phyloP scores from a whole-genome alignment of 306 rosid genomes.

The Phaseolus lunatus region DNA sequence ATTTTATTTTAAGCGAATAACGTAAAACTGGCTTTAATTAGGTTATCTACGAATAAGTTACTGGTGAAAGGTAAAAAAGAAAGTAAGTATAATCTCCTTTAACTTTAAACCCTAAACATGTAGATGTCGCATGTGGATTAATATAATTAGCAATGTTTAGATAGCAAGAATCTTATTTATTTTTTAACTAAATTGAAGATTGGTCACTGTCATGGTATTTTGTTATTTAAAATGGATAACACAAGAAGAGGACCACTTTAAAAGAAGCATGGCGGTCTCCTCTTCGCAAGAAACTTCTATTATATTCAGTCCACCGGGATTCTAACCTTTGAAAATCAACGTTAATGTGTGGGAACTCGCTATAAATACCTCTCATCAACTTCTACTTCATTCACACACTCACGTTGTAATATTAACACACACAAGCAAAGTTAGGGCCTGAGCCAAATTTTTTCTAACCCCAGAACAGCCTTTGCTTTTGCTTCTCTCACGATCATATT shows the following conservation, averaged over 20 bases:
- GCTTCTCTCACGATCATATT: background rate
- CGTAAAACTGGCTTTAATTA: too few species aligned
- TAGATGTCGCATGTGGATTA: background rate
- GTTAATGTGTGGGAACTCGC: background rate
- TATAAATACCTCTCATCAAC: background rate
- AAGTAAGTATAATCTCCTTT: too few species aligned
- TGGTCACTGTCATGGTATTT: too few species aligned
- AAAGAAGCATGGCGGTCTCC: background rate
- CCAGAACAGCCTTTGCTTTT: background rate
- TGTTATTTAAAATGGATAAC: background rate
- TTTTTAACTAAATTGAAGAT: background rate
- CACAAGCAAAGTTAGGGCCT: background rate
- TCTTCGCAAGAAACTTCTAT: background rate
- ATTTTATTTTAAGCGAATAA: too few species aligned
- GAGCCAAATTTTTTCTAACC: constrained; percentile 1
- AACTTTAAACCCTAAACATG: too few species aligned
- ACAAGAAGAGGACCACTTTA: background rate
- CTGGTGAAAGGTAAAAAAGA: too few species aligned
- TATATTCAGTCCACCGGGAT: background rate
- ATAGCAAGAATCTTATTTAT: background rate
- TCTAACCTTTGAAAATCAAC: constrained; percentile 20
- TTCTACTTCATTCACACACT: background rate
- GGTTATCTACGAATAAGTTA: too few species aligned
- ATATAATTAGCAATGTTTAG: too few species aligned
- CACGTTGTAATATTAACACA: background rate